phyloP scores from a whole-genome alignment of 2,329 filamentous ascomycete species.

The Xylaria sp. region DNA sequence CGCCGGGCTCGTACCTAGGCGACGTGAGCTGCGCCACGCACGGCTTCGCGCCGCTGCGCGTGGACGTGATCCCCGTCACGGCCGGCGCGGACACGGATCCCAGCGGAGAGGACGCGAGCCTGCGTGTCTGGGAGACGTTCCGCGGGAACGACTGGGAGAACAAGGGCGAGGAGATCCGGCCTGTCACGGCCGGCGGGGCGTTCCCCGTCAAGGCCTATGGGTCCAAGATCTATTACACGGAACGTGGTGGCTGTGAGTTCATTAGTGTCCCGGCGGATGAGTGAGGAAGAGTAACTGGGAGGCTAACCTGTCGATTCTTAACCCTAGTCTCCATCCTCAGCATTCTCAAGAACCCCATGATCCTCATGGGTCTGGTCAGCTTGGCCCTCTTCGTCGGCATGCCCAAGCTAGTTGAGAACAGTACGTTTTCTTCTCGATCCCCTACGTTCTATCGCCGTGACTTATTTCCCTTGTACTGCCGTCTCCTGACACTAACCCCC shows the following conservation, averaged over 20 bases:
- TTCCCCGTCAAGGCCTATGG: slow-evolving; percentile 72
- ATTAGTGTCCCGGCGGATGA: too few relatives aligned
- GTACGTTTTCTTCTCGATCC: slow-evolving; percentile 63
- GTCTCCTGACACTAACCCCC: background rate
- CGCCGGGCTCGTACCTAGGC: slow-evolving; percentile 79
- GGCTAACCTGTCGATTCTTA: slow-evolving; percentile 22
- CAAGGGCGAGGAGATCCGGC: slow-evolving; percentile 70
- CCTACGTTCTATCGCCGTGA: too few relatives aligned
- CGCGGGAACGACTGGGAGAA: slow-evolving; percentile 91
- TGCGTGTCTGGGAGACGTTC: slow-evolving; percentile 84
- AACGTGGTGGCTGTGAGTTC: slow-evolving; percentile 80
- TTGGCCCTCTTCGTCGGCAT: slow-evolving; percentile 88
- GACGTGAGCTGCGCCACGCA: slow-evolving; percentile 81
- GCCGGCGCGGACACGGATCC: slow-evolving; percentile 47
- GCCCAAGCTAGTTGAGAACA: slow-evolving; percentile 95
- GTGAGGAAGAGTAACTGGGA: slow-evolving; percentile 9
- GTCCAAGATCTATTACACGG: slow-evolving; percentile 78
- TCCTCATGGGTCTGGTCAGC: slow-evolving; percentile 86
- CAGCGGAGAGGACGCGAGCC: slow-evolving; percentile 41
- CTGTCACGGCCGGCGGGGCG: slow-evolving; percentile 40
- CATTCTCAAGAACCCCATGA: slow-evolving; percentile 95
- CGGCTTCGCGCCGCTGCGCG: slow-evolving; percentile 79
- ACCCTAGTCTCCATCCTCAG: slow-evolving; percentile 76
- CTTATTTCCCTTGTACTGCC: background rate
- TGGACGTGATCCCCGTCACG: slow-evolving; percentile 70